These are phyloP conservation scores for Nothophytophthora sp. DNA, from an alignment of 352 stramenopile genomes.

Conservation along the genomic window DNA sequence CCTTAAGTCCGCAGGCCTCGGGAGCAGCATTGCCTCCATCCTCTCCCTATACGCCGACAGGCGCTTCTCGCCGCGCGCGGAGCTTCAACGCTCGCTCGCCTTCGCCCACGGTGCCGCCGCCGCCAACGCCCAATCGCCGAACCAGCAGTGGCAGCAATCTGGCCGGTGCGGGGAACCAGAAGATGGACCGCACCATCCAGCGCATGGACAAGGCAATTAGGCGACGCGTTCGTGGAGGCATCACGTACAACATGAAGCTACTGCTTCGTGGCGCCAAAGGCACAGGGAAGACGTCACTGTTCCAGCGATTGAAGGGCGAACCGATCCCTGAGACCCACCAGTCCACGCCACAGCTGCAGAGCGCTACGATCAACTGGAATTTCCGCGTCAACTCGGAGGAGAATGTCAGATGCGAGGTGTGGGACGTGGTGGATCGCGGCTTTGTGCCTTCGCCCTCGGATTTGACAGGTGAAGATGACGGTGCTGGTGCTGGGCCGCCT, in stretches of 20 bases:
- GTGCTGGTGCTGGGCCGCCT: no score
- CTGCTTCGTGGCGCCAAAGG: conserved; percentile 79
- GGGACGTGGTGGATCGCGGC: conserved; percentile 90
- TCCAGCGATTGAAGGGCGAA: conserved; percentile 80
- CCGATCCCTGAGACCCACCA: conserved; percentile 69
- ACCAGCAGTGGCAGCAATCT: background rate
- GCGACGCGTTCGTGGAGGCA: conserved; percentile 70
- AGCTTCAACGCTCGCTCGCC: conserved; percentile 41
- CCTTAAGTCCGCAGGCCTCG: conserved; percentile 28
- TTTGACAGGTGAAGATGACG: conserved; percentile 1
- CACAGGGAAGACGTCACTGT: conserved; percentile 90
- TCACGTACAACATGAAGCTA: conserved; percentile 94
- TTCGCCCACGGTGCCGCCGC: conserved; percentile 13
- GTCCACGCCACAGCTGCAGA: conserved; percentile 87
- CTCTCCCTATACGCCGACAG: conserved; percentile 29
- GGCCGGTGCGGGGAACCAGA: no score
- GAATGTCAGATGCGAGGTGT: conserved; percentile 90
- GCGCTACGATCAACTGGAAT: conserved; percentile 87
- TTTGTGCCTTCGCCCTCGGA: conserved; percentile 45
- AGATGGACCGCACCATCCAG: conserved; percentile 68
- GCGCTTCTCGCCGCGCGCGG: conserved; percentile 31
- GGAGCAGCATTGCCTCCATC: conserved; percentile 20
- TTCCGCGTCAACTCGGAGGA: conserved; percentile 70
- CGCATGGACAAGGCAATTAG: conserved; percentile 85
- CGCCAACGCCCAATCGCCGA: conserved; percentile 8